Conservation (phyloP, 345 rosid genomes). For the Syzygium oleosum region DNA sequence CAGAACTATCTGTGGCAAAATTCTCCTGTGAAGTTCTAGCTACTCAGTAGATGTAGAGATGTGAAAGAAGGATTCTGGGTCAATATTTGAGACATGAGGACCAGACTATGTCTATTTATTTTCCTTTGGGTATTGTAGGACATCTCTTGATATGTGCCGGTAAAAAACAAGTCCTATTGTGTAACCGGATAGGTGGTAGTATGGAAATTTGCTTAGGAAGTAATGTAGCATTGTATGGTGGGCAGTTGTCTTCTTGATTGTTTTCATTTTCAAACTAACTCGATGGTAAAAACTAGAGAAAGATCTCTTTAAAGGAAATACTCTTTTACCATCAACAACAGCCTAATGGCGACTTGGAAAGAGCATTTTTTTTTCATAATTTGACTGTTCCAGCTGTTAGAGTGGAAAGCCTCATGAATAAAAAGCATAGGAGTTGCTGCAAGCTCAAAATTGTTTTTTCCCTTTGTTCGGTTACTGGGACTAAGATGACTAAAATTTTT, state of each 20-base stretch:
- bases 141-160: neutral
- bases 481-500: neutral
- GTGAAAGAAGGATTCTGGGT: neutral
- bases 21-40: neutral
- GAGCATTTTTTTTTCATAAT: neutral
- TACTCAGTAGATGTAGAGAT: neutral
- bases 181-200: neutral
- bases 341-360: neutral
- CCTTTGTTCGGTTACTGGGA: neutral
- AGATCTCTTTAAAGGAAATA: neutral
- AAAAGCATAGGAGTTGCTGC: neutral
- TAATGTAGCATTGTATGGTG: no score
- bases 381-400: neutral
- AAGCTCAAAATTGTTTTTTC: neutral
- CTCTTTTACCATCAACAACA: neutral
- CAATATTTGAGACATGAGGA: neutral
- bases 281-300: neutral
- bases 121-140: neutral
- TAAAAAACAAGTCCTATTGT: neutral
- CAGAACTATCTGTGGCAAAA: neutral
- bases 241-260: neutral
- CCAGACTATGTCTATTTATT: neutral
- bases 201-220: neutral
- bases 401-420: neutral
- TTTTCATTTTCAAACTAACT: neutral